phyloP scores from a whole-genome alignment of 2,329 filamentous ascomycete species.

The Exutisphaerella laricina region DNA sequence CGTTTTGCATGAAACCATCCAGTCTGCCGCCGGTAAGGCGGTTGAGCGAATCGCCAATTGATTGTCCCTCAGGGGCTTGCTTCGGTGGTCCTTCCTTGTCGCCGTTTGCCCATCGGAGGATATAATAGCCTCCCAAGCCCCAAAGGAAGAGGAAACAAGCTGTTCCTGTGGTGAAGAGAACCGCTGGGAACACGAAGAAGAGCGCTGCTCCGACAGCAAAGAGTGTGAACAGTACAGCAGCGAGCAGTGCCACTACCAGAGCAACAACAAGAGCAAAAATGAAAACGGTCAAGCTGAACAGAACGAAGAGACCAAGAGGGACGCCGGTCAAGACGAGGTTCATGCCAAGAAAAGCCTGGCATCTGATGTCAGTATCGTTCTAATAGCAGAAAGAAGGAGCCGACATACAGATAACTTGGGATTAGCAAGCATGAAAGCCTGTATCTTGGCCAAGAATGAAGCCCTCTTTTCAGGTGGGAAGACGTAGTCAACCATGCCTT shows the following conservation, averaged over 20 bases:
- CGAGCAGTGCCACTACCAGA: slow-evolving; percentile 48
- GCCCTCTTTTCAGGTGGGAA: slow-evolving; percentile 58
- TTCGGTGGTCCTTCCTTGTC: slow-evolving; percentile 13
- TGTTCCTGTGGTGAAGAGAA: slow-evolving; percentile 60
- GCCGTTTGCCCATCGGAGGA: slow-evolving; percentile 38
- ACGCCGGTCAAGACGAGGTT: slow-evolving; percentile 62
- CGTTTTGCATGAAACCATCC: slow-evolving; percentile 32
- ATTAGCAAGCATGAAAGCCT: slow-evolving; percentile 55
- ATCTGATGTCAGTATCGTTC: slow-evolving; percentile 9
- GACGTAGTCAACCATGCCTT: slow-evolving; percentile 44
- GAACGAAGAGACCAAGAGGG: slow-evolving; percentile 62
- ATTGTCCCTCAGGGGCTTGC: slow-evolving; percentile 25
- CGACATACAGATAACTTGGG: slow-evolving; percentile 61
- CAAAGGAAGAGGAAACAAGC: slow-evolving; percentile 63
- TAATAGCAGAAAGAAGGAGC: too few species aligned
- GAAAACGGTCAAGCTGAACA: slow-evolving; percentile 59
- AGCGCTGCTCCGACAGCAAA: slow-evolving; percentile 64
- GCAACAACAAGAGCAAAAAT: slow-evolving; percentile 58
- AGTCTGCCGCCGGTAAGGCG: slow-evolving; percentile 36
- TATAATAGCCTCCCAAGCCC: slow-evolving; percentile 56
- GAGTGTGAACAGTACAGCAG: slow-evolving; percentile 55
- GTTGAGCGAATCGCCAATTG: slow-evolving; percentile 41
- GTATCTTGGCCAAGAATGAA: slow-evolving; percentile 49
- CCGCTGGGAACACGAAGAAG: slow-evolving; percentile 60
- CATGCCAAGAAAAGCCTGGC: slow-evolving; percentile 60